phyloP scores from a whole-genome alignment of 345 rosid genomes.

The Euphorbia peplus region DNA sequence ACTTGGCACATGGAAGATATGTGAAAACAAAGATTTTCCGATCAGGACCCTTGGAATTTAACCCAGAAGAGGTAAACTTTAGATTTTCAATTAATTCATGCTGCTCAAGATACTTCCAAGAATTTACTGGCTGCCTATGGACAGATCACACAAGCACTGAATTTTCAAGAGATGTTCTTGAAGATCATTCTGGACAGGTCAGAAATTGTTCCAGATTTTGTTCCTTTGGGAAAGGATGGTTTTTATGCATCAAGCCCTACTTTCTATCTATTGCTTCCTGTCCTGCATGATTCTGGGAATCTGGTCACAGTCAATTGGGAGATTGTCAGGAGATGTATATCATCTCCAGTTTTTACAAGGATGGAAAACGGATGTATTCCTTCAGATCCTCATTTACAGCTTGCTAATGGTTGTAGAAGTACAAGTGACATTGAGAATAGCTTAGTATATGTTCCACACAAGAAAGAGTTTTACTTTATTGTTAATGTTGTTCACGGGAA shows the following conservation, averaged over 20 bases:
- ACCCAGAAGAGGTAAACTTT: conserved; percentile 53
- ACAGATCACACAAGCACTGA: conserved; percentile 64
- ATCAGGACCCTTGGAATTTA: conserved; percentile 39
- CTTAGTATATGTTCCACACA: conserved; percentile 57
- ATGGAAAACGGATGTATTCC: conserved; percentile 29
- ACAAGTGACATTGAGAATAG: conserved; percentile 64
- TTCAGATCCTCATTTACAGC: conserved; percentile 34
- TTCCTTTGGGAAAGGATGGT: conserved; percentile 49
- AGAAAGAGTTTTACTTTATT: conserved; percentile 58
- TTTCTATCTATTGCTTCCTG: conserved; percentile 82
- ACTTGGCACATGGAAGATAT: conserved; percentile 75
- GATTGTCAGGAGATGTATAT: conserved; percentile 58
- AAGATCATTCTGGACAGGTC: conserved; percentile 67
- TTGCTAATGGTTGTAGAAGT: conserved; percentile 60
- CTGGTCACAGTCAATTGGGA: conserved; percentile 57
- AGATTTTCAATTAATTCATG: conserved; percentile 11
- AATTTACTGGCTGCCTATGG: conserved; percentile 15
- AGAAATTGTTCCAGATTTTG: conserved; percentile 48
- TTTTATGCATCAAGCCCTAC: conserved; percentile 39
- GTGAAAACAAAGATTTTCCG: conserved; percentile 62
- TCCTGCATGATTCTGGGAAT: conserved; percentile 32
- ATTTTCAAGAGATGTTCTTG: conserved; percentile 77
- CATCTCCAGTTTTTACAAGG: conserved; percentile 64
- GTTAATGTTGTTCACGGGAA: conserved; percentile 40
- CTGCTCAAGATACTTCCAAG: conserved; percentile 9